Evolutionary conservation across 305 asterid genomes (phyloP), one percentile per base, ranked within the genome.

Genomic region (Salvia sclarea): DNA sequence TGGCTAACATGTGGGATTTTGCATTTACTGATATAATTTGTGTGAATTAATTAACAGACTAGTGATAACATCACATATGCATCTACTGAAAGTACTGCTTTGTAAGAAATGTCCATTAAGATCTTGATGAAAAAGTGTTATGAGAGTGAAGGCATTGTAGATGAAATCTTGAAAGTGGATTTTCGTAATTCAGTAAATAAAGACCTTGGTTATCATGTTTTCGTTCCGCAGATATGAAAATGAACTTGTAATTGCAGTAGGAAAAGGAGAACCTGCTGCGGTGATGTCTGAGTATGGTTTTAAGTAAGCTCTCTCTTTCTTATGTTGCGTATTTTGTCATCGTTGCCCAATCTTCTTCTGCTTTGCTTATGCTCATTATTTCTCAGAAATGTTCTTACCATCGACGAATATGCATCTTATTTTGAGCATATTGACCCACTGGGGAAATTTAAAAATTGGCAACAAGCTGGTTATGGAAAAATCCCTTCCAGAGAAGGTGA

Each of bases 231-330:
- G 98, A 80, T 93, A 69, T 83, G 88, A 78, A 78, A 81, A 84
- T 72, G 91, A 84, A 65, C 83, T 86, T 18, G 33, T 84, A 66
- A 70, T 88, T 70, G 96, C 97, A 44, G 95, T 84, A 65, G 97
- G 97, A 66, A 93, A 93, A 82, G 97, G 96, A 76, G 91, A 88
- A 79, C 97, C 98, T 61, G 95, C 81, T 5, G 16, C 44, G 52
- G 98, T 90, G 76, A 88, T 90, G 96, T 84, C 89, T 65, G 95
- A 84, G 78, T 92, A 88, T 82, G 98, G 98, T 49, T 92, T 86
- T 70, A 88, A 84, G 98, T 90, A 85, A 71, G 80, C 54, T 48
- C 48, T 69, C 40, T 30, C 47, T 48, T 28, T 16, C 66, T 11
- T 43, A 25, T 13, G 59, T 71, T 67, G 28, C 56, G 54, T 45